Evolutionary conservation across 2,329 filamentous ascomycete species (phyloP).

Genomic region (Fusarium sp.): DNA sequence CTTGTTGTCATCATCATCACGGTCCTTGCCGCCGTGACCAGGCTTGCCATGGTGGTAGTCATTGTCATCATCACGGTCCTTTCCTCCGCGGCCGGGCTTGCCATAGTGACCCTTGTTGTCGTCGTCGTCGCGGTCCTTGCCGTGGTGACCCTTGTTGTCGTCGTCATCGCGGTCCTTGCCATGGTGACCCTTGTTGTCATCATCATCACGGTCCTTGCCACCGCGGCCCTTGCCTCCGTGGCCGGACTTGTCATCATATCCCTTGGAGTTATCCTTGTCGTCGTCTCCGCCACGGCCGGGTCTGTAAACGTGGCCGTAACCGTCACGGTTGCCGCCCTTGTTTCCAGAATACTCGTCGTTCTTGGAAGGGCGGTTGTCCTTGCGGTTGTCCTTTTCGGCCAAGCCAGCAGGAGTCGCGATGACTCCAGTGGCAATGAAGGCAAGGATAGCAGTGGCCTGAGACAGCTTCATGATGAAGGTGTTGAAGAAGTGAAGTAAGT

Average conservation of each 20-base stretch:
- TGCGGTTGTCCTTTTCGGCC: neutral
- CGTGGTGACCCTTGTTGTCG: conserved; percentile 4
- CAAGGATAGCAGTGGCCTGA: conserved; percentile 29
- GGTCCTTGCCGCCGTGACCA: no score
- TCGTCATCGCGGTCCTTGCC: neutral
- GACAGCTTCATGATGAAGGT: conserved; percentile 24
- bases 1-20: no score
- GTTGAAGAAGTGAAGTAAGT: neutral
- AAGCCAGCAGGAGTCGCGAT: conserved; percentile 19
- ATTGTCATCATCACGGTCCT: neutral
- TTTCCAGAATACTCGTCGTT: neutral
- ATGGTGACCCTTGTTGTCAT: no score
- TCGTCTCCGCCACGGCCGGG: neutral
- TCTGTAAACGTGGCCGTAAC: neutral
- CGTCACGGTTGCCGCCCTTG: neutral
- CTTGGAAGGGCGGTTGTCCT: conserved; percentile 3
- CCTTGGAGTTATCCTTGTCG: neutral
- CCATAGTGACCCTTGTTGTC: no score
- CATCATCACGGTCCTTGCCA: neutral
- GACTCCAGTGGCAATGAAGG: conserved; percentile 32
- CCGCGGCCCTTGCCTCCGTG: neutral
- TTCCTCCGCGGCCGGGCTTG: neutral
- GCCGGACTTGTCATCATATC: neutral
- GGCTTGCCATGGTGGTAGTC: neutral
- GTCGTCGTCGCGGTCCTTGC: no score